phyloP scores from a whole-genome alignment of 208 protist species.

The Trypanosoma lewisi region DNA sequence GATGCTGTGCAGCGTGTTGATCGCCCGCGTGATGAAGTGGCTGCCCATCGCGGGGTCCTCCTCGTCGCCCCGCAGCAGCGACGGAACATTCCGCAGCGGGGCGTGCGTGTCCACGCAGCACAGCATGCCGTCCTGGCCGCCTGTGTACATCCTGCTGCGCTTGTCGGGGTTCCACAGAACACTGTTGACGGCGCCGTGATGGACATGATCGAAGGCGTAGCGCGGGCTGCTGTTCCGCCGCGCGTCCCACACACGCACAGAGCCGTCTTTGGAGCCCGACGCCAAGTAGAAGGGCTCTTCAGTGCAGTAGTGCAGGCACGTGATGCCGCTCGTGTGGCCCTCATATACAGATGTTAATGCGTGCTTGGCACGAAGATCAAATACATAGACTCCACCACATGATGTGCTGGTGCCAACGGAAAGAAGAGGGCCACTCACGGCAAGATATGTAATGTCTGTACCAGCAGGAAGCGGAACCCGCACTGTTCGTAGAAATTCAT shows the following conservation, averaged over 20 bases:
- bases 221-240: conserved; percentile 47
- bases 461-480: conserved; percentile 33
- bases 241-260: conserved; percentile 74
- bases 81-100: conserved; percentile 23
- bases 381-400: conserved; percentile 45
- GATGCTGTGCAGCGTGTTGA: conserved; percentile 63
- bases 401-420: conserved; percentile 48
- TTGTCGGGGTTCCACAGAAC: conserved; percentile 70
- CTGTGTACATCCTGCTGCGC: conserved; percentile 73
- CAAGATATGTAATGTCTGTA: conserved; percentile 47
- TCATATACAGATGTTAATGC: conserved; percentile 63
- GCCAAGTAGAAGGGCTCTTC: conserved; percentile 83
- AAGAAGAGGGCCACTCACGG: conserved; percentile 69
- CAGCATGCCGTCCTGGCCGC: conserved; percentile 68
- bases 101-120: conserved; percentile 76
- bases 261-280: conserved; percentile 56
- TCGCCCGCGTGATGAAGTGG: conserved; percentile 51
- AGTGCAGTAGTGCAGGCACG: conserved; percentile 65
- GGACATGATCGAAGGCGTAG: conserved; percentile 67
- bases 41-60: conserved; percentile 19
- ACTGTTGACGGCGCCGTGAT: conserved; percentile 52
- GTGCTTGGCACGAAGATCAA: conserved; percentile 73
- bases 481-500: conserved; percentile 64
- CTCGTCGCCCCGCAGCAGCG: conserved; percentile 15
- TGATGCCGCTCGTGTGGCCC: conserved; percentile 46